Conservation (phyloP, 2,329 filamentous ascomycete genomes). For the Bipolaris gigantea region DNA sequence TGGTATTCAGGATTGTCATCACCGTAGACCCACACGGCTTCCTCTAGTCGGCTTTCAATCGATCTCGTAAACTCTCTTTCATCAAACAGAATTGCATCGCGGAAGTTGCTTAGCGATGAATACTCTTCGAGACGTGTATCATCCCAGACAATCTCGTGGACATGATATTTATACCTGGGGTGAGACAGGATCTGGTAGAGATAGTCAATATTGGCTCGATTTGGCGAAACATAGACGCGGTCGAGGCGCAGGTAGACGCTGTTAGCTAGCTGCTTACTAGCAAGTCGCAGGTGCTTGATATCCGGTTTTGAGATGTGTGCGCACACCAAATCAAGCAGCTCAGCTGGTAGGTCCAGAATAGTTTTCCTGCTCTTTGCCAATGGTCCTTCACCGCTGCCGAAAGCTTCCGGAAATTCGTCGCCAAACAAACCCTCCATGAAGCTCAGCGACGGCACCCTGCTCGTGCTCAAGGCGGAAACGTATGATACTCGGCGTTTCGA, state of each 20-base stretch:
- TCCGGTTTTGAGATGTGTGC: conserved; percentile 21
- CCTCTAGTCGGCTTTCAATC: conserved; percentile 14
- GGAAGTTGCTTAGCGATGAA: conserved; percentile 16
- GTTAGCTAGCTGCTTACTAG: conserved; percentile 16
- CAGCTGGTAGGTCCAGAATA: conserved; percentile 25
- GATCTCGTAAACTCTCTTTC: conserved; percentile 10
- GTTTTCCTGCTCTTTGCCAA: conserved; percentile 20
- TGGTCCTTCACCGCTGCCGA: conserved; percentile 9
- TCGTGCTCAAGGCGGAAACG: conserved; percentile 16
- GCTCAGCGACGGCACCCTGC: conserved; percentile 28
- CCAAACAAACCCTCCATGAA: conserved; percentile 31
- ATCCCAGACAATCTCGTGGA: conserved; percentile 49
- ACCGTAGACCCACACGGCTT: conserved; percentile 9
- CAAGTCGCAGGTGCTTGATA: conserved; percentile 27
- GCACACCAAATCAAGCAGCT: conserved; percentile 22
- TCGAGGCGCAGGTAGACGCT: conserved; percentile 34
- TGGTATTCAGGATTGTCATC: conserved; percentile 7
- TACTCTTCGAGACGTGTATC: conserved; percentile 37
- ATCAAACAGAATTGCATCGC: conserved; percentile 19
- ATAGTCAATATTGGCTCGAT: conserved; percentile 45
- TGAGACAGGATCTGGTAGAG: conserved; percentile 45
- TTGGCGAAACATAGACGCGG: conserved; percentile 49
- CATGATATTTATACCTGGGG: conserved; percentile 31
- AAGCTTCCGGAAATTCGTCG: conserved; percentile 30
- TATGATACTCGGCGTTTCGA: conserved; percentile 25